Evolutionary conservation across 768 basidiomycete species (phyloP).

Genomic region (Chiua virens): DNA sequence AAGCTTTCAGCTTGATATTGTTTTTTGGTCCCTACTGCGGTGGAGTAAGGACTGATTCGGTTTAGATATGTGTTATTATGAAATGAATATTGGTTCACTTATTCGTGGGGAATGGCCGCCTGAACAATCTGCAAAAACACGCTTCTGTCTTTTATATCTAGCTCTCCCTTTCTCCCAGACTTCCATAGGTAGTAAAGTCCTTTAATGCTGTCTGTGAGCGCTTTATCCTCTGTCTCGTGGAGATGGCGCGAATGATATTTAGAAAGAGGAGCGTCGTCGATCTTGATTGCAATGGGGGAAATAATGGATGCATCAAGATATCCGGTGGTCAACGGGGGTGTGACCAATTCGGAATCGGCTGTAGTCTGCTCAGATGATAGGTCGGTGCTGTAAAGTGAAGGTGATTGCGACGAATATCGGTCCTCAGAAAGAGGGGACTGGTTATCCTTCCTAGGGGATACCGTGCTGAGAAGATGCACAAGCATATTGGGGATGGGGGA

Average conservation of each 20-base stretch:
- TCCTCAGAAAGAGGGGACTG: constrained; percentile 10
- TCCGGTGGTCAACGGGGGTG: constrained; percentile 17
- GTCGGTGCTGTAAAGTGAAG: constrained; percentile 5
- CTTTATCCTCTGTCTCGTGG: constrained; percentile 33
- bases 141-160: constrained; percentile 22
- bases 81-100: background rate
- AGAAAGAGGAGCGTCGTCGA: constrained; percentile 10
- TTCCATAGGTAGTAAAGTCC: constrained; percentile 64
- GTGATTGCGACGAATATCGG: constrained; percentile 4
- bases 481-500: constrained; percentile 29
- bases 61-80: background rate
- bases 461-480: constrained; percentile 23
- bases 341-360: constrained; percentile 25
- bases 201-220: constrained; percentile 51
- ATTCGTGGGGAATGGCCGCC: constrained; percentile 26
- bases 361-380: constrained; percentile 14
- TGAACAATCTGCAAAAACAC: constrained; percentile 37
- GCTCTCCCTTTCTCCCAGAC: constrained; percentile 30
- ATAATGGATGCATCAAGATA: constrained; percentile 9
- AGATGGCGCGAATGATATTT: background rate
- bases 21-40: background rate
- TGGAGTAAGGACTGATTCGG: background rate
- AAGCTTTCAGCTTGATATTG: constrained; percentile 1
- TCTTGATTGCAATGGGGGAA: constrained; percentile 15
- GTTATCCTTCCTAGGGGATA: constrained; percentile 26